Conservation (phyloP, 1,139 yeast species). For the Taphrina populina region DNA sequence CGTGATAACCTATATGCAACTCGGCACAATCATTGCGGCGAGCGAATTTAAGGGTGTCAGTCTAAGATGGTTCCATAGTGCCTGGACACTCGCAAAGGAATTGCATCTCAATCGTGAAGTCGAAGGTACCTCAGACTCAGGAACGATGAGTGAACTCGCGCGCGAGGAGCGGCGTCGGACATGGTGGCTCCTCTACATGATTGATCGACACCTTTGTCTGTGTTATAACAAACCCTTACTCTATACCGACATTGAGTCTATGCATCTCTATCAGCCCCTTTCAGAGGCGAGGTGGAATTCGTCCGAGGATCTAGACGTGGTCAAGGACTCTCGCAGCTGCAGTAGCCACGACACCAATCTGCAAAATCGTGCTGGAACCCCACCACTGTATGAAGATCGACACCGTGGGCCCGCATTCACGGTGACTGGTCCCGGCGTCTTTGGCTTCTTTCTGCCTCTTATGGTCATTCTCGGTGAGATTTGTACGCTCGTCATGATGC, state of each 20-base stretch:
- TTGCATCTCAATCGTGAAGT: conserved; percentile 45
- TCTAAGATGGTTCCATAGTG: conserved; percentile 48
- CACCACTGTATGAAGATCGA: conserved; percentile 23
- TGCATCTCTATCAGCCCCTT: conserved; percentile 46
- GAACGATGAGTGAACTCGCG: conserved; percentile 42
- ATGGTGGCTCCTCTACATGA: conserved; percentile 50
- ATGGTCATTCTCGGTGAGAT: conserved; percentile 40
- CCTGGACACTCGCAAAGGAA: conserved; percentile 46
- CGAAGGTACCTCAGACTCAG: conserved; percentile 36
- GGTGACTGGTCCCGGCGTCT: conserved; percentile 40
- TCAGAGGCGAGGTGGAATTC: conserved; percentile 46
- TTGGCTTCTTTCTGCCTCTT: conserved; percentile 41
- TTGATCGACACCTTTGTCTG: conserved; percentile 49
- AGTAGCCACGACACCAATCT: conserved; percentile 4
- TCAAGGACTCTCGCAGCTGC: conserved; percentile 5
- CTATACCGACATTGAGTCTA: conserved; percentile 46
- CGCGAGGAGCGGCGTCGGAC: conserved; percentile 50
- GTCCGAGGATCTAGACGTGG: conserved; percentile 34
- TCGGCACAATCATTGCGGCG: conserved; percentile 49
- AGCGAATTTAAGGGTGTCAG: conserved; percentile 49
- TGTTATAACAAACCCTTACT: conserved; percentile 47
- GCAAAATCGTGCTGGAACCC: too few species aligned
- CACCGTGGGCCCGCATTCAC: conserved; percentile 25
- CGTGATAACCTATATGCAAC: conserved; percentile 46
- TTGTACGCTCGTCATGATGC: conserved; percentile 38